Evolutionary conservation across 371 early-diverging fungal species (phyloP), one percentile per base, ranked within the genome.

Genomic region (Mortierella sp.): DNA sequence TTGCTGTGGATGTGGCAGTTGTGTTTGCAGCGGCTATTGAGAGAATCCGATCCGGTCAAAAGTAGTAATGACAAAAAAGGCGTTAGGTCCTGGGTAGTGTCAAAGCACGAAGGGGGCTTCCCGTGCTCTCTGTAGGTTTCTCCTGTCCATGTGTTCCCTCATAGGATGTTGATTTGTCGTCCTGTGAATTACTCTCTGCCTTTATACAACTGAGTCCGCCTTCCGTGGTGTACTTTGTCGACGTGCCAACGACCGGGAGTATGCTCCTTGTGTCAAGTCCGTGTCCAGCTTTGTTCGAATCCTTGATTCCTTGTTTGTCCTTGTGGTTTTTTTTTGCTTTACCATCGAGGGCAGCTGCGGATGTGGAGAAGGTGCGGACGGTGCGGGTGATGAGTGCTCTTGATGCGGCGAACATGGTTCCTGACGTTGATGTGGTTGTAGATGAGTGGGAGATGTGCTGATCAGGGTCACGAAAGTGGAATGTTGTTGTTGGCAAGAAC

Each of bases 401-500:
- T 79, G 79, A 64, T 14, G 79, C 64, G 63, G 76, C 79, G 37
- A 76, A 76, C 80, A 80, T 80, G 70, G 22, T 66, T 66, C 52
- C 6, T 29, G 47, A 55, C 65, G 76, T 64, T 29, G 47, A 45
- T 41, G 39, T 47, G 40, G 50, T 58, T 34, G 58, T 13, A 34
- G 31, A 31, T 55, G 58, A 58, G 24, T 50, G 34, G n/a, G n/a
- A 29, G 58, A 58, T 31, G 58, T 19, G 58, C 37, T 58, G 58
- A 58, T 58, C 58, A 58, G 58, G 4, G 58, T 58, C 34, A n/a
- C 58, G 58, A 58, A 31, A n/a, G n/a, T n/a, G n/a, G 53, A 26
- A 22, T 58, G 58, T 58, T 58, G 58, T 58, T 58, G 37, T 58
- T 58, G 34, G 34, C 34, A 34, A 13, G 19, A 26, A 29, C 4